phyloP scores from a whole-genome alignment of 2,329 filamentous ascomycete species.

The Bipolaris victoriae region DNA sequence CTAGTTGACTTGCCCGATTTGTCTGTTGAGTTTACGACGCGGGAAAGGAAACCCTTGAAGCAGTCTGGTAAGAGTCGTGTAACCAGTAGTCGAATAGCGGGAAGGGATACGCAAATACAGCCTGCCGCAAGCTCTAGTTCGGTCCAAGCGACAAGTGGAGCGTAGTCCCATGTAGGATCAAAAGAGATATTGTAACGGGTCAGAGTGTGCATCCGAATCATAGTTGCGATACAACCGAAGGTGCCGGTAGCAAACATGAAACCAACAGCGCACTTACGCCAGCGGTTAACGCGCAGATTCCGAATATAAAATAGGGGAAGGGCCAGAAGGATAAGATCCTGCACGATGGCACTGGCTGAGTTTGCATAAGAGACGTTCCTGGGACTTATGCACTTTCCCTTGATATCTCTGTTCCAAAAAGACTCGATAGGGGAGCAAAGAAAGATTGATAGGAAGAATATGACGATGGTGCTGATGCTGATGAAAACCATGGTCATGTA shows the following conservation, averaged over 20 bases:
- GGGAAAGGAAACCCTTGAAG: slow-evolving; percentile 18
- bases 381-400: slow-evolving; percentile 32
- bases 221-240: slow-evolving; percentile 36
- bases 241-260: slow-evolving; percentile 38
- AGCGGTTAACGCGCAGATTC: slow-evolving; percentile 31
- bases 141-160: slow-evolving; percentile 32
- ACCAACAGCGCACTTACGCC: slow-evolving; percentile 29
- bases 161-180: slow-evolving; percentile 39
- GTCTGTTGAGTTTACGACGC: slow-evolving; percentile 16
- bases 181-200: slow-evolving; percentile 30
- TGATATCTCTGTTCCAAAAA: slow-evolving; percentile 38
- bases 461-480: slow-evolving; percentile 20
- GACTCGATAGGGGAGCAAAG: slow-evolving; percentile 30
- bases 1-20: neutral
- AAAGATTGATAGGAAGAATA: slow-evolving; percentile 31
- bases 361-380: slow-evolving; percentile 32
- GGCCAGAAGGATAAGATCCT: slow-evolving; percentile 35
- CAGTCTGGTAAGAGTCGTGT: slow-evolving; percentile 16
- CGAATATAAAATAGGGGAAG: slow-evolving; percentile 31
- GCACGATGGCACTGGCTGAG: slow-evolving; percentile 29
- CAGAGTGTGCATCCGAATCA: slow-evolving; percentile 33
- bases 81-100: slow-evolving; percentile 31
- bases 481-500: slow-evolving; percentile 26
- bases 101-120: slow-evolving; percentile 33
- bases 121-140: slow-evolving; percentile 33